Evolutionary conservation across 2,329 filamentous ascomycete species (phyloP).

Genomic region (Nothopassalora personata): DNA sequence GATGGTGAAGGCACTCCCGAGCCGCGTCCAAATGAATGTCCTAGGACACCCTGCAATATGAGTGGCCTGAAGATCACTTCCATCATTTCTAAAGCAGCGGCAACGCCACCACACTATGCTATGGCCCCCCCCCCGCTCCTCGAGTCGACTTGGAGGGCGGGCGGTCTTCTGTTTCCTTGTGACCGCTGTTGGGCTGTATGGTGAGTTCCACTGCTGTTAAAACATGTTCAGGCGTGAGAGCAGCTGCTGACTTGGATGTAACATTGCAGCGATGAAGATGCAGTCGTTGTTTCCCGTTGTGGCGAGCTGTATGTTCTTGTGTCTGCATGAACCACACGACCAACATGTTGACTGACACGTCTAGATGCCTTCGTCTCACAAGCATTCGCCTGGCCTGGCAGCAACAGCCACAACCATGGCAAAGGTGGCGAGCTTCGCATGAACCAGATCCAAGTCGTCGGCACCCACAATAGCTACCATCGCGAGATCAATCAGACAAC

Average conservation of each 20-base stretch:
- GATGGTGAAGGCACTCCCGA: neutral
- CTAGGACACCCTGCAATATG: neutral
- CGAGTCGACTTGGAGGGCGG: neutral
- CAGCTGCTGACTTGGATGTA: neutral
- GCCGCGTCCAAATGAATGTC: neutral
- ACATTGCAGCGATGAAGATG: neutral
- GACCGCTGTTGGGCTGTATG: slow-evolving; percentile 12
- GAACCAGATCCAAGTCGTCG: slow-evolving; percentile 50
- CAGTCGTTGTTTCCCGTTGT: slow-evolving; percentile 3
- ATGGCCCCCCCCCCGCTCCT: slow-evolving; percentile 3
- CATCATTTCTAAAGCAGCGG: neutral
- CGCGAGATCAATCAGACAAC: slow-evolving; percentile 38
- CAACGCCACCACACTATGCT: slow-evolving; percentile 4
- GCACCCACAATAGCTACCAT: slow-evolving; percentile 51
- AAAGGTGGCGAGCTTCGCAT: slow-evolving; percentile 36
- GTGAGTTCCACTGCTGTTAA: slow-evolving; percentile 2
- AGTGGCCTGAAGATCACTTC: neutral
- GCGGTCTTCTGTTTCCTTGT: slow-evolving; percentile 10
- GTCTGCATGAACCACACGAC: neutral
- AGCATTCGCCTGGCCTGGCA: neutral
- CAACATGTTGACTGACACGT: neutral
- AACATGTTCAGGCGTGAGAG: neutral
- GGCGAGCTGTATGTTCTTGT: neutral
- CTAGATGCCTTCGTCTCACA: slow-evolving; percentile 8
- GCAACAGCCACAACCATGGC: slow-evolving; percentile 2